Base-by-base conservation (phyloP, 2,329 filamentous ascomycete species). In the Penicillium frequentans region DNA sequence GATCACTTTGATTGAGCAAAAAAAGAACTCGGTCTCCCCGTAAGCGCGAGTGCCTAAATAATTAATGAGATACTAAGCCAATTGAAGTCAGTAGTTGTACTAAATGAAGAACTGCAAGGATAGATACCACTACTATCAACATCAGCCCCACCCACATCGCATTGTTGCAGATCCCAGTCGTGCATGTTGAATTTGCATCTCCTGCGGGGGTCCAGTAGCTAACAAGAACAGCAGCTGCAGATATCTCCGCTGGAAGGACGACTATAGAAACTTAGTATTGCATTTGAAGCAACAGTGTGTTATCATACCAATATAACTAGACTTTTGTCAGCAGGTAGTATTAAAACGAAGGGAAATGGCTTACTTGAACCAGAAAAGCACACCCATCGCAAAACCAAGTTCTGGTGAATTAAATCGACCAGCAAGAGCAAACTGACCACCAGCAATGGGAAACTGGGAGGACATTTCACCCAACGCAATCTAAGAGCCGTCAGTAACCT, bases 101-200 rank as follows among this genome's bases (percentile, higher is more conserved):
- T 5, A 6, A 3, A 5, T 23, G 24, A 6, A 14, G 21, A 1
- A 27, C 24, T 7, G 11, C 11, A 33, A 14, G 10, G 8, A 21
- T 31, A 43, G 24, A 29, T 37, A 52, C 49, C 31, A 57, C 42
- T 55, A 57, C 39, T 42, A 62, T 59, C 8, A 58, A 35, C 55
- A 58, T 54, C 3, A 58, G n/a, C 26, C 55, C 55, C 7, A 58
- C 55, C 55, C 55, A 58, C 55, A 58, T 54, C 1, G 55, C 58
- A 51, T 63, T 63, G 24, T 59, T 63, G 39, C 60, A 63, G 19
- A 63, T 59, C 4, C 60, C 58, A 44, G 56, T 31, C 1, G 60
- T 58, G 19, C 60, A 63, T 4, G 60, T 61, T 6, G 60, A 57
- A 49, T 60, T 53, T 49, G 45, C 6, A 16, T 51, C 47, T 27